A percentile compares a stretch with the other conserved stretches of the same genome.
Evolutionary conservation across 768 basidiomycete genomes (phyloP).

Genomic region (Mycena latifolia): DNA sequence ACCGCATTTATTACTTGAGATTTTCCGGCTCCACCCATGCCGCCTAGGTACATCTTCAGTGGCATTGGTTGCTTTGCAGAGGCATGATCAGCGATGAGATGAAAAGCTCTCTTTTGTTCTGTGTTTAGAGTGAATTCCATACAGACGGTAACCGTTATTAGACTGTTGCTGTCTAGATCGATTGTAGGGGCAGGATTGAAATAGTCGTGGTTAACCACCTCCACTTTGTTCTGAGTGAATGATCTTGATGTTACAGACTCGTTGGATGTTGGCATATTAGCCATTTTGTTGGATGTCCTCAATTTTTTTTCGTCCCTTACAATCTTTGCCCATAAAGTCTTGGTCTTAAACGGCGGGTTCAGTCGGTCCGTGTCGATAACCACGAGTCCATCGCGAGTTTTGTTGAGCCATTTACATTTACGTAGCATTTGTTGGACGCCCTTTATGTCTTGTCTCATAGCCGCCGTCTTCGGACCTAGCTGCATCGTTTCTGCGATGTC

Average conservation of each 20-base stretch:
- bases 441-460: no score
- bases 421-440: background rate
- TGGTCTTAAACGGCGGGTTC: background rate
- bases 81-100: constrained; percentile 42
- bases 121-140: constrained; percentile 40
- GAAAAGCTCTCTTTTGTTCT: constrained; percentile 48
- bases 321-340: background rate
- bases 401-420: background rate
- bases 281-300: background rate
- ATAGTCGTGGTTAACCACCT: background rate
- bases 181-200: background rate
- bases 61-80: constrained; percentile 14
- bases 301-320: background rate
- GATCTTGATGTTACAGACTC: no score
- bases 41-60: constrained; percentile 46
- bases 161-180: background rate
- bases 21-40: constrained; percentile 50
- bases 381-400: background rate
- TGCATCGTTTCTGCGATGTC: background rate
- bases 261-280: background rate
- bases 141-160: no score
- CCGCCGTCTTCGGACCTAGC: no score
- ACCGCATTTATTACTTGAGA: constrained; percentile 43
- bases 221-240: background rate
- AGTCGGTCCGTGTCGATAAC: background rate